Conservation (phyloP, 1,284 basidiomycete species). For the Hemileia vastatrix region DNA sequence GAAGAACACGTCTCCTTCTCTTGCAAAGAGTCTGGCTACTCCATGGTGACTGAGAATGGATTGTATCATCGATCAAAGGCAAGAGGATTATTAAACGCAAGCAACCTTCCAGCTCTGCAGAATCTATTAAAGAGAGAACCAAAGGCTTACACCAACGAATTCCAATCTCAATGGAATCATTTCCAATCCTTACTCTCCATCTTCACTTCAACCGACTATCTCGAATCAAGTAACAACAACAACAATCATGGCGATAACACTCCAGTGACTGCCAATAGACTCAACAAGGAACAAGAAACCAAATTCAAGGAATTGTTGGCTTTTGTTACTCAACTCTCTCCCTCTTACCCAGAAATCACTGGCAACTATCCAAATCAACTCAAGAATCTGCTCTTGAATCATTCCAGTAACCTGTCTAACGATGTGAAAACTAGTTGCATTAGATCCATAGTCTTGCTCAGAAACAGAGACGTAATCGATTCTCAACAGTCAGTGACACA, state of each 20-base stretch:
- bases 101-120: slow-evolving; percentile 64
- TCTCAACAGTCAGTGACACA: slow-evolving; percentile 84
- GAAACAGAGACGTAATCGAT: slow-evolving; percentile 82
- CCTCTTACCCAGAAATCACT: slow-evolving; percentile 80
- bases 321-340: slow-evolving; percentile 55
- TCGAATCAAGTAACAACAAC: slow-evolving; percentile 4
- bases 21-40: no score
- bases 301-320: slow-evolving; percentile 66
- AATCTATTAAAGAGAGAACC: slow-evolving; percentile 92
- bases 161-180: slow-evolving; percentile 96
- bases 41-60: no score
- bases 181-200: slow-evolving; percentile 79
- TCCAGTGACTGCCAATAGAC: no score
- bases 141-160: slow-evolving; percentile 82
- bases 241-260: background rate
- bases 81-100: no score
- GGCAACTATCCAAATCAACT: slow-evolving; percentile 69
- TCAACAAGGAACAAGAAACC: slow-evolving; percentile 61
- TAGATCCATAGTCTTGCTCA: slow-evolving; percentile 78
- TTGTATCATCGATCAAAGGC: no score
- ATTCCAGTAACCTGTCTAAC: slow-evolving; percentile 59
- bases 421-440: slow-evolving; percentile 72
- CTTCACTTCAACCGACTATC: slow-evolving; percentile 47
- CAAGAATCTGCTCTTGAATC: slow-evolving; percentile 62
- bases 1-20: no score